These are phyloP conservation scores for Hymenoscyphus fructigenus DNA, from an alignment of 2,329 filamentous ascomycete species.

Conservation along the genomic window DNA sequence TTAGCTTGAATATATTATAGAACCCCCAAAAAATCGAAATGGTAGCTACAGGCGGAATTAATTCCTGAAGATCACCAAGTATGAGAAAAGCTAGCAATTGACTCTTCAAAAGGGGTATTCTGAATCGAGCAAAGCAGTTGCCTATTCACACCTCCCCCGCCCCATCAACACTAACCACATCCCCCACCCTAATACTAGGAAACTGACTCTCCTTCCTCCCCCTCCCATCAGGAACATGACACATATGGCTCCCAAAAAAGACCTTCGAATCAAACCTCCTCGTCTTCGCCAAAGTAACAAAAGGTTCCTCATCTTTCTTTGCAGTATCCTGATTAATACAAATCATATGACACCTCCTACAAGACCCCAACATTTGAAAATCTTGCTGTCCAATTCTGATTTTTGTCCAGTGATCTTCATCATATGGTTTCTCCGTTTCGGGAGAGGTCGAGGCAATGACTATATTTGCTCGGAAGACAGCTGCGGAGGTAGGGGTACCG, in stretches of 20 bases:
- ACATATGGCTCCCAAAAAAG: conserved; percentile 84
- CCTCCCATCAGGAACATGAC: conserved; percentile 40
- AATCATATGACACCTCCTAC: conserved; percentile 92
- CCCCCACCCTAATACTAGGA: conserved; percentile 52
- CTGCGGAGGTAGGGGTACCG: conserved; percentile 64
- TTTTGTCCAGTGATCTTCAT: conserved; percentile 75
- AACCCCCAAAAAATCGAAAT: too few relatives aligned
- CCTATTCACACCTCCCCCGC: not conserved
- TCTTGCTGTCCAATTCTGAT: conserved; percentile 63
- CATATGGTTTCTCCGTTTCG: conserved; percentile 56
- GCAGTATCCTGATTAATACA: conserved; percentile 87
- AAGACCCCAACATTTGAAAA: conserved; percentile 77
- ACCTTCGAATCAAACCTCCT: conserved; percentile 80
- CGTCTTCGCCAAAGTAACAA: conserved; percentile 83
- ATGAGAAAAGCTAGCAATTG: not conserved
- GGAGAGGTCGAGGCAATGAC: conserved; percentile 57
- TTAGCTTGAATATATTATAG: too few relatives aligned
- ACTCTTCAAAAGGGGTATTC: not conserved
- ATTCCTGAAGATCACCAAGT: not conserved
- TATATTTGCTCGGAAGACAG: conserved; percentile 87
- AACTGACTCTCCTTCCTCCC: conserved; percentile 29
- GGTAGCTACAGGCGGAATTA: not conserved
- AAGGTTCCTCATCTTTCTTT: conserved; percentile 74
- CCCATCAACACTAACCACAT: conserved; percentile 33
- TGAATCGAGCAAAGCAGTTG: not conserved